These are phyloP conservation scores for Closterium sp. DNA, from an alignment of 139 green algal species.

Conservation along the genomic window DNA sequence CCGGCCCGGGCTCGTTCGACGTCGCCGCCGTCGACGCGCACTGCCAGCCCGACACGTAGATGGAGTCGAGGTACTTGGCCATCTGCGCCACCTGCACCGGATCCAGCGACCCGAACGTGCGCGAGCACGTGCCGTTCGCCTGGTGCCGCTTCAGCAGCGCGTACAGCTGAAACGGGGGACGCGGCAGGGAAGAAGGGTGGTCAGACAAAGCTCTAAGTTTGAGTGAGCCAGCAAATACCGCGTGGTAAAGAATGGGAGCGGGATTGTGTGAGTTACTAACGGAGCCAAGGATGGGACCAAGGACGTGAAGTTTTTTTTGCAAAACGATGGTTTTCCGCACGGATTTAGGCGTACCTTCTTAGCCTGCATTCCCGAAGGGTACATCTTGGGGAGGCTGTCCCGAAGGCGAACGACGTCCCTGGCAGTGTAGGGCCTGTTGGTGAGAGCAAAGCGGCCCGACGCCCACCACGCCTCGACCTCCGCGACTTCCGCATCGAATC, in stretches of 20 bases:
- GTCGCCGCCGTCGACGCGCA: constrained; percentile 39
- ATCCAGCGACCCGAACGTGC: constrained; percentile 46
- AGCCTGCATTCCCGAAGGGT: constrained; percentile 31
- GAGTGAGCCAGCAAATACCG: too few relatives aligned
- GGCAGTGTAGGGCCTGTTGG: constrained; percentile 36
- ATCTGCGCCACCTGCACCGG: constrained; percentile 52
- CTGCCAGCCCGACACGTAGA: constrained; percentile 90
- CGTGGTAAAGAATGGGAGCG: too few relatives aligned
- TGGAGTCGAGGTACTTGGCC: constrained; percentile 74
- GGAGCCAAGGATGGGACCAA: too few relatives aligned
- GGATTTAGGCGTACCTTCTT: constrained; percentile 33
- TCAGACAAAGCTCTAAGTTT: too few relatives aligned
- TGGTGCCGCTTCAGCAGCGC: constrained; percentile 40
- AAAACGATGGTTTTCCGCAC: background rate
- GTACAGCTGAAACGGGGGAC: constrained; percentile 29
- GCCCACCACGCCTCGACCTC: constrained; percentile 43
- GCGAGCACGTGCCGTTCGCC: constrained; percentile 28
- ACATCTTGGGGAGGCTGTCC: constrained; percentile 31
- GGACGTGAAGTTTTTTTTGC: too few relatives aligned
- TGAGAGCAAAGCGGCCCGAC: constrained; percentile 29
- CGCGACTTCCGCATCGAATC: constrained; percentile 46
- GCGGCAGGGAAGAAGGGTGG: too few relatives aligned
- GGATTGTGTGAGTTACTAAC: too few relatives aligned
- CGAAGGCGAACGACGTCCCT: constrained; percentile 37
- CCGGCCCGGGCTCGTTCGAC: constrained; percentile 47